A percentile compares a stretch with the other conserved stretches of the same genome.
These are phyloP conservation scores for Fusarium sacchari DNA, from an alignment of 2,329 filamentous ascomycete species.

Conservation along the genomic window DNA sequence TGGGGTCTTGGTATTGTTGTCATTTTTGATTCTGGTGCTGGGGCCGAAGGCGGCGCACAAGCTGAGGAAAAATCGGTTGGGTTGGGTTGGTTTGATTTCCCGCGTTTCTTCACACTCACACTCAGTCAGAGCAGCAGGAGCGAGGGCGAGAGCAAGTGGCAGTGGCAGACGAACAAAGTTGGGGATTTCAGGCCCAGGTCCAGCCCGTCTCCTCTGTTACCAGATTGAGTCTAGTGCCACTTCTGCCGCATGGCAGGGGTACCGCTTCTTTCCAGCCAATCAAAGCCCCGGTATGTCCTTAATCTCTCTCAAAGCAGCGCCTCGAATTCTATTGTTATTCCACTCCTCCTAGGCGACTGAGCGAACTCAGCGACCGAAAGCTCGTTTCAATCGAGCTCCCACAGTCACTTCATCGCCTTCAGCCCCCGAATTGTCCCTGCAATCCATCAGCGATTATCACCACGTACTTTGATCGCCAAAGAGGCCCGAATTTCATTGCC, in stretches of 20 bases:
- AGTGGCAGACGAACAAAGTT: constrained; percentile 11
- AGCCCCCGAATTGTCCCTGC: constrained; percentile 13
- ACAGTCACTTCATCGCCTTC: constrained; percentile 10
- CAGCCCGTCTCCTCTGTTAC: constrained; percentile 21
- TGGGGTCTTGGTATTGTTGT: constrained; percentile 54
- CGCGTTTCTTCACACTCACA: constrained; percentile 30
- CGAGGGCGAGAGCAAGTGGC: background rate
- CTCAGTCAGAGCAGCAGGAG: background rate
- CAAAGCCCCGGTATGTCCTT: background rate
- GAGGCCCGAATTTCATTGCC: background rate
- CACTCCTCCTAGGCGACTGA: constrained; percentile 31
- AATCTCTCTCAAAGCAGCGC: constrained; percentile 24
- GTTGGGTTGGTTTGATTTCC: constrained; percentile 46
- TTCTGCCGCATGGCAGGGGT: constrained; percentile 14
- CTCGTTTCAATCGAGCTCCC: constrained; percentile 25
- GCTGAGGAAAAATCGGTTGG: constrained; percentile 46
- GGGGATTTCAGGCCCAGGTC: constrained; percentile 27
- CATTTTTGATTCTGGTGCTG: constrained; percentile 51
- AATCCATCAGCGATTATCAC: background rate
- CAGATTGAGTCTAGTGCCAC: constrained; percentile 24
- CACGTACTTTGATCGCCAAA: background rate
- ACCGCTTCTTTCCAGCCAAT: constrained; percentile 22
- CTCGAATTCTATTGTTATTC: constrained; percentile 25
- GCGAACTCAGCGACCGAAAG: constrained; percentile 33
- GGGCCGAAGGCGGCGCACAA: constrained; percentile 53